Percentiles rank a stretch among this genome's conserved stretches.
phyloP scores from a whole-genome alignment of 2,329 filamentous ascomycete genomes.

The Fusarium goolgardi region DNA sequence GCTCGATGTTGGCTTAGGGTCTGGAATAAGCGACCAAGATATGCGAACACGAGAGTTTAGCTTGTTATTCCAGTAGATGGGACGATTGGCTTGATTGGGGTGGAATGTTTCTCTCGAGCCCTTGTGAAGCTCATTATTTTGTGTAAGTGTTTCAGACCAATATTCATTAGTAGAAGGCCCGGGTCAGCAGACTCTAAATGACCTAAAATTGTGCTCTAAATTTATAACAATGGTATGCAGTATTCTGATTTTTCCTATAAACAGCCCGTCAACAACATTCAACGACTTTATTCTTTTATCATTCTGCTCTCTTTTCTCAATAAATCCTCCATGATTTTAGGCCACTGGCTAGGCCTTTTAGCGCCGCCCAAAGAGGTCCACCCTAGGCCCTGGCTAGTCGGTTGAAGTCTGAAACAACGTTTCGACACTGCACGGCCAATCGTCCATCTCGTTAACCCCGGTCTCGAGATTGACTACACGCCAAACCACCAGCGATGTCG shows the following conservation, averaged over 20 bases:
- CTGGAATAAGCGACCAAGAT: constrained; percentile 22
- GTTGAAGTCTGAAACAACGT: constrained; percentile 43
- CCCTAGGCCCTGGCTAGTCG: constrained; percentile 5
- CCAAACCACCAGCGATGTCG: constrained; percentile 26
- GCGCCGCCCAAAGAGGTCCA: constrained; percentile 12
- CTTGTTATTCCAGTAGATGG: not conserved
- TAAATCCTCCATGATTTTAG: not conserved
- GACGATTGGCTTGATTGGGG: not conserved
- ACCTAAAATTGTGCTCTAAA: not conserved
- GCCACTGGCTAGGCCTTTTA: constrained; percentile 16
- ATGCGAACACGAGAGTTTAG: constrained; percentile 15
- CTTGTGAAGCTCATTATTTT: not conserved
- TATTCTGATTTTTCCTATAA: not conserved
- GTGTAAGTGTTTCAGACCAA: not conserved
- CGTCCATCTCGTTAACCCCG: constrained; percentile 36
- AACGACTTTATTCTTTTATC: not conserved
- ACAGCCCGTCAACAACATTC: not conserved
- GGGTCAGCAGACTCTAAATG: not conserved
- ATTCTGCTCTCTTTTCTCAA: not conserved
- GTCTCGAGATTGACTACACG: constrained; percentile 39
- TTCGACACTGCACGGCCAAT: constrained; percentile 42
- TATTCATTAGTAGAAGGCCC: not conserved
- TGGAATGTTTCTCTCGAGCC: too few species aligned
- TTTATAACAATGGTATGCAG: fast-evolving
- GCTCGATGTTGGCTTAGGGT: constrained; percentile 1